Evolutionary conservation across 441 rosid genomes (phyloP).

Genomic region (Corymbia citriodora): DNA sequence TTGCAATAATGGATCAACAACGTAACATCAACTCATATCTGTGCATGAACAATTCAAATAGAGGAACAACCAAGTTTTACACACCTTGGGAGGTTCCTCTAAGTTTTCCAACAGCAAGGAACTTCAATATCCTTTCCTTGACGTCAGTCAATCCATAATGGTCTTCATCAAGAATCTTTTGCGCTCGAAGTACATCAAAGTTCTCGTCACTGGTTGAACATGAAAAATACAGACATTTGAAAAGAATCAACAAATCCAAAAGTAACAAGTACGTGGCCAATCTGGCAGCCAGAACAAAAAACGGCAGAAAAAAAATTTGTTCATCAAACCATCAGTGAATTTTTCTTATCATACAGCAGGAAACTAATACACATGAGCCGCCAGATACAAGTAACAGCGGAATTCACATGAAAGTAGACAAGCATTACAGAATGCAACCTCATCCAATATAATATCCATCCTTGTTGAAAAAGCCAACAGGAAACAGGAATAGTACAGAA

Average conservation of each 20-base stretch:
- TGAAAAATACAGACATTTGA: not conserved
- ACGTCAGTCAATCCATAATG: conserved; percentile 92
- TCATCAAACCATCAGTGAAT: not conserved
- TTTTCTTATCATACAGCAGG: not conserved
- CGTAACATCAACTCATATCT: not conserved
- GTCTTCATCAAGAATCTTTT: conserved; percentile 86
- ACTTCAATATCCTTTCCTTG: conserved; percentile 93
- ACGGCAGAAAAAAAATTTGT: not conserved
- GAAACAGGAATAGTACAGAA: not conserved
- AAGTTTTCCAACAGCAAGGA: conserved; percentile 97
- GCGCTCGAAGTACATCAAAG: conserved; percentile 76
- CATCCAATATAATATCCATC: not conserved
- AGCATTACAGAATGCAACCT: not conserved
- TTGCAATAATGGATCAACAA: not conserved
- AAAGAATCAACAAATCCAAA: not conserved
- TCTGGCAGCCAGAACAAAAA: not conserved
- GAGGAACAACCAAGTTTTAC: conserved; percentile 2
- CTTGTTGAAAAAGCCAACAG: not conserved
- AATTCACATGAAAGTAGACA: not conserved
- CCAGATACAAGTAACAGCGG: not conserved
- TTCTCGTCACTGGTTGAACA: conserved; percentile 62
- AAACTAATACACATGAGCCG: not conserved
- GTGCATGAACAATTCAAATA: not conserved
- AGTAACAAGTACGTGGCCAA: not conserved
- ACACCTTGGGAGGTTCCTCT: conserved; percentile 97